Base-by-base conservation (phyloP, 2,329 filamentous ascomycete species). In the Penicillium sp. region DNA sequence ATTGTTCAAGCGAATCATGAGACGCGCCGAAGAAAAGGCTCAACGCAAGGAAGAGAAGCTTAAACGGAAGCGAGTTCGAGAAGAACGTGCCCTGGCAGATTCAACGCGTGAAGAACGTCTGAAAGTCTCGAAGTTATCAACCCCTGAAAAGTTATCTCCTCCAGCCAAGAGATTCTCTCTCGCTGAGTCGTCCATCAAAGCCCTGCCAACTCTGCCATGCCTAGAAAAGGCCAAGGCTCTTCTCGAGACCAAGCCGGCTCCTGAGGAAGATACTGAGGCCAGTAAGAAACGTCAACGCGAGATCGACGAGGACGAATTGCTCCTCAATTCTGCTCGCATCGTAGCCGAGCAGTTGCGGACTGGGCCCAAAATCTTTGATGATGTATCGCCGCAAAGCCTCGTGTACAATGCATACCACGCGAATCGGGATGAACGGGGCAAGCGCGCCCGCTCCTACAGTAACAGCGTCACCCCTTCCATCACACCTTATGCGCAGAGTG, bases 301-400 rank as follows among this genome's bases (percentile, higher is more conserved):
- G 58, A 70, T 79, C 40, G 76, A 80, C 40, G 73, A 79, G 62
- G 78, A 80, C 52, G 78, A 80, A 64, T 66, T 80, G 10, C 71
- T 79, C 13, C 69, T 80, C 19, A 77, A 71, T 30, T 75, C 76
- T 6, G 78, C 78, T 10, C 75, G 78, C 10, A 78, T 80, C 45
- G 74, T 75, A 22, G 77, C 77, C 8, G 75, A 78, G 57, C 70
- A 74, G n/a, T 52, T 80, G 8, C 70, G 76, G 8, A 75, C 66
- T 19, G 76, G 77, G 1, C 74, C 74, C 8, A 71, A 63, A 6
- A 69, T 79, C 37, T 67, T 75, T 38, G 72, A 75, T 28, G 52
- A 65, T 59, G 37, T 65, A 54, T 64, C 49, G 57, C 67, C 6
- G 52, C 66, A 25, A 62, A 56, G 42, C 6, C 19, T 56, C 5